These are phyloP conservation scores for Crithidia expoeki DNA, from an alignment of 208 protist genomes.

Conservation along the genomic window DNA sequence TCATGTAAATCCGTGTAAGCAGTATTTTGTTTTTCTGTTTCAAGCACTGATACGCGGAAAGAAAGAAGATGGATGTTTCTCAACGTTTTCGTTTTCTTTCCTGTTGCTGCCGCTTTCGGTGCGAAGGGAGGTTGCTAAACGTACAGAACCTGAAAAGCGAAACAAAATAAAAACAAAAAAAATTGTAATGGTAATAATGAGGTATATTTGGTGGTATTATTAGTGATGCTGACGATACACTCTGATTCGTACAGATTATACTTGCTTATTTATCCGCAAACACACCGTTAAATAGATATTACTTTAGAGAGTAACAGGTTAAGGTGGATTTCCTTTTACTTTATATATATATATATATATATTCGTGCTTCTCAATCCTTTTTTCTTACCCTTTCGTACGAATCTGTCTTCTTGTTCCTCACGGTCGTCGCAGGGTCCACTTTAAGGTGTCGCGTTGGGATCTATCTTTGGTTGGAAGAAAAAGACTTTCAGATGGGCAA, in stretches of 20 bases:
- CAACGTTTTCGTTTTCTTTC: neutral
- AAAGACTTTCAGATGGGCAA: neutral
- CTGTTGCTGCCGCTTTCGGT: neutral
- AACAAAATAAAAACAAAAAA: neutral
- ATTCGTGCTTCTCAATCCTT: too few relatives aligned
- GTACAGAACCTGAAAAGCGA: neutral
- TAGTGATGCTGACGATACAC: neutral
- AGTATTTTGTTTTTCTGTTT: too few relatives aligned
- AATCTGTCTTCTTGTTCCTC: too few relatives aligned
- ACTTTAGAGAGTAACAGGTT: too few relatives aligned
- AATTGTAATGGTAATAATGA: neutral
- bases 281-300: too few relatives aligned
- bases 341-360: too few relatives aligned
- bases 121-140: neutral
- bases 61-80: neutral
- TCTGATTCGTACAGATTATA: too few relatives aligned
- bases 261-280: too few relatives aligned
- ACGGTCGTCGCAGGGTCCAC: too few relatives aligned
- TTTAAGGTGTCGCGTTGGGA: too few relatives aligned
- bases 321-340: too few relatives aligned
- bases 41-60: neutral
- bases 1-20: constrained; percentile 3
- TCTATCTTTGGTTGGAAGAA: neutral
- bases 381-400: too few relatives aligned
- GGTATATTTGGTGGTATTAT: neutral